Percentiles rank a stretch among this genome's conserved stretches.
Conservation (phyloP, 768 basidiomycete genomes). For the Phaeotremella fagi region DNA sequence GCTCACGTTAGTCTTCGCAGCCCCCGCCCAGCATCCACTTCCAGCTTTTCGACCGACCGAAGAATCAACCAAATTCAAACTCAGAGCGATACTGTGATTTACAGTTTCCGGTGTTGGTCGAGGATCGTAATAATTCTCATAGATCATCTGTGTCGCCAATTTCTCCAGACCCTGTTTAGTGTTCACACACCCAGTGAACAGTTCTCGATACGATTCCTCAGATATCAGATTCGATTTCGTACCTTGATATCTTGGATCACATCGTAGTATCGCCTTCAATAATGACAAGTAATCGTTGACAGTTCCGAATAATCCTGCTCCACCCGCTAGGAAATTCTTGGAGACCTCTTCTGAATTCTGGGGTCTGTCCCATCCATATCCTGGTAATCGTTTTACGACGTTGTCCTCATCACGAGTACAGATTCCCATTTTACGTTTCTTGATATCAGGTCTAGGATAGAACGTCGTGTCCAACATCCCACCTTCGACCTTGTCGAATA, state of each 20-base stretch:
- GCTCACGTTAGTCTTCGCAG: conserved; percentile 18
- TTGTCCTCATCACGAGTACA: background rate
- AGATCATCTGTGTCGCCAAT: background rate
- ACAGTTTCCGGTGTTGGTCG: background rate
- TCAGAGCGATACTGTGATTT: background rate
- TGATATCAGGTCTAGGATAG: conserved; percentile 7
- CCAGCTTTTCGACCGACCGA: conserved; percentile 5
- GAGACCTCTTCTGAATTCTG: conserved; percentile 5
- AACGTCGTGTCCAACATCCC: conserved; percentile 7
- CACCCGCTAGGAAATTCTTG: conserved; percentile 1
- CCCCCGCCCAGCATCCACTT: conserved; percentile 13
- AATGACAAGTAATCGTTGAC: conserved; percentile 18
- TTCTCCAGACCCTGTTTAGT: background rate
- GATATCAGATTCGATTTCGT: conserved; percentile 16
- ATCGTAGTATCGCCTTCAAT: conserved; percentile 6
- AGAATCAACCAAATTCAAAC: conserved; percentile 8
- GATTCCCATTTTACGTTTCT: background rate
- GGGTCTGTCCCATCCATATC: background rate
- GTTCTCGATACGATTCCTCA: conserved; percentile 21
- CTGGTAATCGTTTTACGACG: background rate
- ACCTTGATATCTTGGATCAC: conserved; percentile 9
- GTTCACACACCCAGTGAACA: conserved; percentile 14
- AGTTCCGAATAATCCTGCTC: conserved; percentile 21
- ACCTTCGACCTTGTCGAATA: background rate
- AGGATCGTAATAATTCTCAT: background rate